phyloP scores from a whole-genome alignment of 768 basidiomycete species.

The Panaeolus papilionaceus region DNA sequence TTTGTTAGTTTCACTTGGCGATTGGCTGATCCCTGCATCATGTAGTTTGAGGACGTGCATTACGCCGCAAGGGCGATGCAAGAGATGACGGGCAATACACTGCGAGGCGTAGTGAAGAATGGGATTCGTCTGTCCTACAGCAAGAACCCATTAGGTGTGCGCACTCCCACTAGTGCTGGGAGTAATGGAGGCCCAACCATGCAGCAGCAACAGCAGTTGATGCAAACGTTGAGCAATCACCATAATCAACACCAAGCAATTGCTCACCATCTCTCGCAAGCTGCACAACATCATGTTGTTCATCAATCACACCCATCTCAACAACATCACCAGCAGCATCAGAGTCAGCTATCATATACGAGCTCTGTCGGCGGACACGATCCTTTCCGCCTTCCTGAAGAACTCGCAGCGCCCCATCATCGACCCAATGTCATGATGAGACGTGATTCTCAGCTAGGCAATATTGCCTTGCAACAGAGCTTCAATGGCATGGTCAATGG shows the following conservation, averaged over 20 bases:
- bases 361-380: constrained; percentile 4
- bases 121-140: constrained; percentile 96
- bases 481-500: constrained; percentile 4
- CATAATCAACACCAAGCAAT: constrained; percentile 26
- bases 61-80: constrained; percentile 87
- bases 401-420: constrained; percentile 1
- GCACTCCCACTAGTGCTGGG: constrained; percentile 72
- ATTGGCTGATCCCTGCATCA: constrained; percentile 22
- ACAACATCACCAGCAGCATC: constrained; percentile 16
- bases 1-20: constrained; percentile 18
- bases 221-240: constrained; percentile 38
- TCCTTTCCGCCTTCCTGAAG: constrained; percentile 2
- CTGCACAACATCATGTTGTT: constrained; percentile 20
- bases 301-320: constrained; percentile 12
- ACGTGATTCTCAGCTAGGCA: constrained; percentile 2
- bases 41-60: constrained; percentile 88
- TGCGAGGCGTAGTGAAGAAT: constrained; percentile 92
- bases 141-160: constrained; percentile 96
- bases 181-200: constrained; percentile 42
- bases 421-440: constrained; percentile 5
- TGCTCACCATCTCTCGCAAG: constrained; percentile 27
- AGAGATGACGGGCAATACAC: constrained; percentile 89
- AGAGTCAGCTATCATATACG: constrained; percentile 4
- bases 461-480: background rate
- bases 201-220: constrained; percentile 48